These are phyloP conservation scores for Rhizopus microsporus DNA, from an alignment of 371 early-diverging fungal genomes.

Conservation along the genomic window DNA sequence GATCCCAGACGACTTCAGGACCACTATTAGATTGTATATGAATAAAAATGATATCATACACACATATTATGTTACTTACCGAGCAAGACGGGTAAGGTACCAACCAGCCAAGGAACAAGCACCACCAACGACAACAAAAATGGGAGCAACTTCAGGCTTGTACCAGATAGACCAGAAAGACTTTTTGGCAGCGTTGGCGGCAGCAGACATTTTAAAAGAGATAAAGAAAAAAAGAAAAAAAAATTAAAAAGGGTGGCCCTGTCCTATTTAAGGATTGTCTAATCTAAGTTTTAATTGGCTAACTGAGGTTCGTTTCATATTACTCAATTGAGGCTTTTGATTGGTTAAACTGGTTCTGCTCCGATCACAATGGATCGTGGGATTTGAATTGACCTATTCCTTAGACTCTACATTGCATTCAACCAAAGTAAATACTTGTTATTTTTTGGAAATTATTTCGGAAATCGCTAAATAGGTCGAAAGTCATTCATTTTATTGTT, in stretches of 20 bases:
- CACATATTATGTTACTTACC: slow-evolving; percentile 3
- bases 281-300: too few relatives aligned
- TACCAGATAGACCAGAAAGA: slow-evolving; percentile 58
- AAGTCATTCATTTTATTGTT: too few relatives aligned
- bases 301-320: too few relatives aligned
- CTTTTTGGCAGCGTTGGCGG: slow-evolving; percentile 48
- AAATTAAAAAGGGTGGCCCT: not conserved
- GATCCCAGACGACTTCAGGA: slow-evolving; percentile 59
- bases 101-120: slow-evolving; percentile 52
- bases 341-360: too few relatives aligned
- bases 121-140: slow-evolving; percentile 49
- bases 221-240: slow-evolving; percentile 17
- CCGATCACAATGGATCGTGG: too few relatives aligned
- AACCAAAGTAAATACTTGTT: too few relatives aligned
- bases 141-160: slow-evolving; percentile 55
- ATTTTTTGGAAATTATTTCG: too few relatives aligned
- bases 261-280: not conserved
- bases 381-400: too few relatives aligned
- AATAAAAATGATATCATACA: slow-evolving; percentile 2
- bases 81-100: slow-evolving; percentile 51
- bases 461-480: too few relatives aligned
- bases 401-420: too few relatives aligned
- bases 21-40: slow-evolving; percentile 23
- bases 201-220: slow-evolving; percentile 38
- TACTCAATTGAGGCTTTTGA: too few relatives aligned